These are phyloP conservation scores for Chaetoceros tenuissimus DNA, from an alignment of 108 stramenopile genomes.

Conservation along the genomic window DNA sequence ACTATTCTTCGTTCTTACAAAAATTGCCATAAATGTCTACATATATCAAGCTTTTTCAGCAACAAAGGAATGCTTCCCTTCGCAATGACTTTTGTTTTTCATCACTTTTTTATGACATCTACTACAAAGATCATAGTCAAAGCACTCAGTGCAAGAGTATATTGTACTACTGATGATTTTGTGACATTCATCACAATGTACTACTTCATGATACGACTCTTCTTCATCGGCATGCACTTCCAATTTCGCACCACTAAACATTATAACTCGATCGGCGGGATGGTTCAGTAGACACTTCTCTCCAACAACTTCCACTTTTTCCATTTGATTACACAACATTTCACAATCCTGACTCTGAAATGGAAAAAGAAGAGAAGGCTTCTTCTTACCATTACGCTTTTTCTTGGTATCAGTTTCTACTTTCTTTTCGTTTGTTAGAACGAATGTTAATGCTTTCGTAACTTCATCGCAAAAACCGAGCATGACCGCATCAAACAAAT, in stretches of 20 bases:
- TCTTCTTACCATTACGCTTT: not conserved
- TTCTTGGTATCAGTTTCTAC: constrained; percentile 8
- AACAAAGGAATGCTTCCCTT: constrained; percentile 32
- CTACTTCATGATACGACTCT: constrained; percentile 39
- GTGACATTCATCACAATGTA: constrained; percentile 67
- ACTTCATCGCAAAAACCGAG: constrained; percentile 85
- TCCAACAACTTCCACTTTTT: not conserved
- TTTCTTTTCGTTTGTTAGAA: not conserved
- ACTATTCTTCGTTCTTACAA: no score
- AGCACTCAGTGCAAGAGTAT: constrained; percentile 60
- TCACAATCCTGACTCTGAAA: not conserved
- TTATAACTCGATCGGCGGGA: constrained; percentile 51
- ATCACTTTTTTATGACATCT: constrained; percentile 43
- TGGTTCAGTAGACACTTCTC: constrained; percentile 6
- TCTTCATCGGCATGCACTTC: constrained; percentile 13
- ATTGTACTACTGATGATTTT: constrained; percentile 38
- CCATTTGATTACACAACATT: not conserved
- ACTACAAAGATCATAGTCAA: constrained; percentile 79
- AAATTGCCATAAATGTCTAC: no score
- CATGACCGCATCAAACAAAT: constrained; percentile 68
- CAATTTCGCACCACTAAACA: constrained; percentile 64
- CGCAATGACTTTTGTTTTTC: constrained; percentile 21
- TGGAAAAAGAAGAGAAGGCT: not conserved
- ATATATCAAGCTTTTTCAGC: constrained; percentile 22
- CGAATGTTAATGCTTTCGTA: constrained; percentile 39